These are phyloP conservation scores for Podaxis sp. DNA, from an alignment of 768 basidiomycete species.

Conservation along the genomic window DNA sequence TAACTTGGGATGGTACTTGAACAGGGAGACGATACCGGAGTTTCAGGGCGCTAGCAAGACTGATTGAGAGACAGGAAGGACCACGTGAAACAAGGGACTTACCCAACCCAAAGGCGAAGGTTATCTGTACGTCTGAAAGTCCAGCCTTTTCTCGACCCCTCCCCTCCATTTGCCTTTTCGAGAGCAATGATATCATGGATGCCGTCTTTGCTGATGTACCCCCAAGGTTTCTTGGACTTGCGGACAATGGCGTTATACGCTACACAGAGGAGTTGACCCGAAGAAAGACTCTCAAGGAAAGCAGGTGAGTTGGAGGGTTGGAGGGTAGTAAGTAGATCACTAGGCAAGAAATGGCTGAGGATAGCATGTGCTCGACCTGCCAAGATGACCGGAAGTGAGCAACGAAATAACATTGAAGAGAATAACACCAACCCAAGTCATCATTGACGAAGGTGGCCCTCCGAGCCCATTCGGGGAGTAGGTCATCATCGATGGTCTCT, in stretches of 20 bases:
- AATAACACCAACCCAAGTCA: slow-evolving; percentile 46
- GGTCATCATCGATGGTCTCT: slow-evolving; percentile 59
- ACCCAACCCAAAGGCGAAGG: slow-evolving; percentile 82
- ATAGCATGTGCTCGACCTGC: slow-evolving; percentile 65
- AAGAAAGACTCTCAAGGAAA: slow-evolving; percentile 57
- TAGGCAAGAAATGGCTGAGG: slow-evolving; percentile 55
- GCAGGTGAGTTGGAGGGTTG: slow-evolving; percentile 22
- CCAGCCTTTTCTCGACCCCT: slow-evolving; percentile 57
- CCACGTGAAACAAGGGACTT: slow-evolving; percentile 24
- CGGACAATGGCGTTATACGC: slow-evolving; percentile 82
- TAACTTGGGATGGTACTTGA: slow-evolving; percentile 40
- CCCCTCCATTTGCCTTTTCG: slow-evolving; percentile 45
- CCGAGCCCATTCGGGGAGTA: slow-evolving; percentile 77
- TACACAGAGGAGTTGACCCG: slow-evolving; percentile 75
- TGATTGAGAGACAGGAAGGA: background rate
- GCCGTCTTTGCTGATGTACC: slow-evolving; percentile 71
- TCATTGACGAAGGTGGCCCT: slow-evolving; percentile 49
- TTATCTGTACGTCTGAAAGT: slow-evolving; percentile 88
- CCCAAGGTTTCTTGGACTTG: slow-evolving; percentile 81
- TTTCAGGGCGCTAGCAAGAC: slow-evolving; percentile 61
- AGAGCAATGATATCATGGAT: slow-evolving; percentile 77
- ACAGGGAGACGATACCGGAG: slow-evolving; percentile 78
- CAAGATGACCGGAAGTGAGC: slow-evolving; percentile 1
- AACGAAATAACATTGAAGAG: slow-evolving; percentile 3
- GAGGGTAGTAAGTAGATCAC: slow-evolving; percentile 24